These are phyloP conservation scores for Pyrenophora teres DNA, from an alignment of 2,329 filamentous ascomycete species.

Conservation along the genomic window DNA sequence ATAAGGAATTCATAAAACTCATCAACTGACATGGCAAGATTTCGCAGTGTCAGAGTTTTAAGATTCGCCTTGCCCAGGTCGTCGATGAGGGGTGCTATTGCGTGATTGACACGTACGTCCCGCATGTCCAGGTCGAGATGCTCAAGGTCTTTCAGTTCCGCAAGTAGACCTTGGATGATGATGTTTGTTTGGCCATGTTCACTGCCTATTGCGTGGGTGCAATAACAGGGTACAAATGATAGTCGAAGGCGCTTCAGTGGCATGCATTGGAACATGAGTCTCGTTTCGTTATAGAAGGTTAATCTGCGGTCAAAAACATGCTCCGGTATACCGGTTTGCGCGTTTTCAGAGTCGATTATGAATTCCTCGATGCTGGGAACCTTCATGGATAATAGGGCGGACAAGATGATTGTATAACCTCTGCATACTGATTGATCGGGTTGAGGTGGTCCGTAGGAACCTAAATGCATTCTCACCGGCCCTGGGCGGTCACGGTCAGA, in stretches of 20 bases:
- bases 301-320: conserved; percentile 7
- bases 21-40: neutral
- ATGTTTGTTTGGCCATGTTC: neutral
- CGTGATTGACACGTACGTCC: neutral
- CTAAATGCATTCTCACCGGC: neutral
- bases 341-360: conserved; percentile 35
- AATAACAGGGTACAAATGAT: conserved; percentile 1
- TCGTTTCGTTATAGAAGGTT: conserved; percentile 12
- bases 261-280: conserved; percentile 8
- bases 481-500: conserved; percentile 27
- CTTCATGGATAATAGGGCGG: conserved; percentile 29
- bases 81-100: neutral
- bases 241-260: conserved; percentile 16
- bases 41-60: conserved; percentile 2
- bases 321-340: conserved; percentile 9
- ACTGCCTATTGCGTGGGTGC: neutral
- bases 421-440: conserved; percentile 29
- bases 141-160: conserved; percentile 10
- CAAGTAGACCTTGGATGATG: conserved; percentile 2
- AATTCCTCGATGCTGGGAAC: conserved; percentile 43
- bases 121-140: conserved; percentile 16
- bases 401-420: conserved; percentile 38
- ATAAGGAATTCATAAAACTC: conserved; percentile 1
- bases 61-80: neutral
- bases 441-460: neutral